phyloP scores from a whole-genome alignment of 306 rosid genomes.

The Luffa aegyptiaca region DNA sequence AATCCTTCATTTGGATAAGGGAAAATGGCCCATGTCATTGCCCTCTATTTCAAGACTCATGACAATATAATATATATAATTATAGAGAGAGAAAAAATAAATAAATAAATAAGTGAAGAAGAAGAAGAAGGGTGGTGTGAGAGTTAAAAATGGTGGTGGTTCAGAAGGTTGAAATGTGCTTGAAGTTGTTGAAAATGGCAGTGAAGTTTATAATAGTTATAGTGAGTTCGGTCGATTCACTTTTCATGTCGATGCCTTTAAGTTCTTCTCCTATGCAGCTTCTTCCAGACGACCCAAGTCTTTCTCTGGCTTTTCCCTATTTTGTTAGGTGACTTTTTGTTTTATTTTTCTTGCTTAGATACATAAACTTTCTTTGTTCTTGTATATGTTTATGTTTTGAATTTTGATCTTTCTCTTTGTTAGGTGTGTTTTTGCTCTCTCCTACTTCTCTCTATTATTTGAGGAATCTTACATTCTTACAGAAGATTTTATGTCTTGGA shows the following conservation, averaged over 20 bases:
- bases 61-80: too few species aligned
- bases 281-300: not conserved
- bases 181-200: not conserved
- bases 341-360: not conserved
- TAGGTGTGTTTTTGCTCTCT: too few species aligned
- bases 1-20: too few species aligned
- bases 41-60: too few species aligned
- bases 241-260: not conserved
- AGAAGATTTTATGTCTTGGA: too few species aligned
- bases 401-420: not conserved
- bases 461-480: too few species aligned
- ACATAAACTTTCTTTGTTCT: not conserved
- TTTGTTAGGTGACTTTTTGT: not conserved
- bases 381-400: not conserved
- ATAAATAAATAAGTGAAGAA: not conserved
- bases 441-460: too few species aligned
- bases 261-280: not conserved
- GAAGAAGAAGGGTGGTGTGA: not conserved
- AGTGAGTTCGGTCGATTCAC: not conserved
- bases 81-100: too few species aligned
- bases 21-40: too few species aligned
- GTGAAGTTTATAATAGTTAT: not conserved
- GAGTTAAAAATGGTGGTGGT: not conserved
- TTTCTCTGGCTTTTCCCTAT: not conserved
- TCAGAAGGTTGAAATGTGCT: not conserved